Percentiles rank a stretch among this genome's conserved stretches.
phyloP scores from a whole-genome alignment of 1,284 basidiomycete genomes.

The Moesziomyces antarcticus region DNA sequence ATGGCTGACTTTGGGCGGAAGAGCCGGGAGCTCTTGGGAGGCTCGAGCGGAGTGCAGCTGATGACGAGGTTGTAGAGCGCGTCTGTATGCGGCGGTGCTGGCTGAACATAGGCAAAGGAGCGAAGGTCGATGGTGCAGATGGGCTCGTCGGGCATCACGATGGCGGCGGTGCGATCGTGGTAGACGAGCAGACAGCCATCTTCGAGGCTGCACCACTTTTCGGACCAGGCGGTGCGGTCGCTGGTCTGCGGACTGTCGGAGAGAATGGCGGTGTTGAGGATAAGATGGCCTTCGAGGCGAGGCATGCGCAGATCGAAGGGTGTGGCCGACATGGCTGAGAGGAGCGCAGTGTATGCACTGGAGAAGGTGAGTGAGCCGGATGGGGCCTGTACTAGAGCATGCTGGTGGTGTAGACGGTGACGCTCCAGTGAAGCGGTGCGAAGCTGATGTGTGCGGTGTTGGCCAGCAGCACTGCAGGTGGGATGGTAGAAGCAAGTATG shows the following conservation, averaged over 20 bases:
- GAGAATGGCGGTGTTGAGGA: conserved; percentile 20
- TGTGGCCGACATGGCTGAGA: conserved; percentile 1
- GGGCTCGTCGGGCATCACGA: conserved; percentile 21
- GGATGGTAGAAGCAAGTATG: too few relatives aligned
- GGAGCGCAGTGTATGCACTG: background rate
- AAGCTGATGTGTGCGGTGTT: too few relatives aligned
- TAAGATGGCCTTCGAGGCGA: conserved; percentile 31
- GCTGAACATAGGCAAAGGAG: conserved; percentile 12
- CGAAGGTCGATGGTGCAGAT: conserved; percentile 21
- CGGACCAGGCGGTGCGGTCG: conserved; percentile 22
- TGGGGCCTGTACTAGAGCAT: conserved; percentile 2
- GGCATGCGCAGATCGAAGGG: conserved; percentile 16
- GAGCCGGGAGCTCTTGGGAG: conserved; percentile 4
- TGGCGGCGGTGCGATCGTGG: conserved; percentile 29
- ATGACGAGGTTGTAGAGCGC: conserved; percentile 12
- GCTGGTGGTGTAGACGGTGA: background rate
- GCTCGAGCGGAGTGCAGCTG: conserved; percentile 6
- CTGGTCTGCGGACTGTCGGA: conserved; percentile 19
- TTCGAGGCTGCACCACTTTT: conserved; percentile 44
- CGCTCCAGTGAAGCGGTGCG: too few relatives aligned
- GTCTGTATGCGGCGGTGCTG: background rate
- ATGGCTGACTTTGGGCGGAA: conserved; percentile 21
- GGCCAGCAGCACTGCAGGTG: too few relatives aligned
- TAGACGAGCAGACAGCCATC: conserved; percentile 40
- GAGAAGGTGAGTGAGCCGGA: background rate